These are phyloP conservation scores for Ogataea wickerhamii DNA, from an alignment of 805 yeast species.

Conservation along the genomic window DNA sequence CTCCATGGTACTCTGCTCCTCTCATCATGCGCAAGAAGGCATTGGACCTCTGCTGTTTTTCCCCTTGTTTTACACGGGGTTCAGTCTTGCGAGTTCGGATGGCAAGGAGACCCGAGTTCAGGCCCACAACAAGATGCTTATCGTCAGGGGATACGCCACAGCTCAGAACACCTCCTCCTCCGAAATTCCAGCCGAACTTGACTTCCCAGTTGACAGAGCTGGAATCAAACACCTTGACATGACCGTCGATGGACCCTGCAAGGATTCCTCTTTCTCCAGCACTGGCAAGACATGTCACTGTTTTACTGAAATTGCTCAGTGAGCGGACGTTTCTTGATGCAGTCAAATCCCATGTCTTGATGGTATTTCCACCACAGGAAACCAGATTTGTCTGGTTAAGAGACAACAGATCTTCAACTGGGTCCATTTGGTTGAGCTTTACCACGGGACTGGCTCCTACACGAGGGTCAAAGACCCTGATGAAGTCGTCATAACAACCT, in stretches of 20 bases:
- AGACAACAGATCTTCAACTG: slow-evolving; percentile 82
- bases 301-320: slow-evolving; percentile 84
- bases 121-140: slow-evolving; percentile 89
- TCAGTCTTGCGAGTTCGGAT: slow-evolving; percentile 82
- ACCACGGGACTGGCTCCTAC: slow-evolving; percentile 49
- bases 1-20: slow-evolving; percentile 89
- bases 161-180: slow-evolving; percentile 85
- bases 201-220: slow-evolving; percentile 73
- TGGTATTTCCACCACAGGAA: slow-evolving; percentile 73
- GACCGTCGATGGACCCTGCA: slow-evolving; percentile 96
- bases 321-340: slow-evolving; percentile 69
- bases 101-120: slow-evolving; percentile 83
- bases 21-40: slow-evolving; percentile 80
- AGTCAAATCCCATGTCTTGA: slow-evolving; percentile 89
- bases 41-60: slow-evolving; percentile 47
- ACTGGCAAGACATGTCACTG: slow-evolving; percentile 79
- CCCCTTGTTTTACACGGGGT: slow-evolving; percentile 51
- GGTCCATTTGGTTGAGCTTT: slow-evolving; percentile 67
- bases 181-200: slow-evolving; percentile 95
- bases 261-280: slow-evolving; percentile 76
- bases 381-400: slow-evolving; percentile 71
- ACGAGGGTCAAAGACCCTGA: slow-evolving; percentile 83
- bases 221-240: slow-evolving; percentile 89
- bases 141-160: slow-evolving; percentile 86
- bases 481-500: slow-evolving; percentile 89